phyloP scores from a whole-genome alignment of 2,329 filamentous ascomycete species.

The Colletotrichum musae region DNA sequence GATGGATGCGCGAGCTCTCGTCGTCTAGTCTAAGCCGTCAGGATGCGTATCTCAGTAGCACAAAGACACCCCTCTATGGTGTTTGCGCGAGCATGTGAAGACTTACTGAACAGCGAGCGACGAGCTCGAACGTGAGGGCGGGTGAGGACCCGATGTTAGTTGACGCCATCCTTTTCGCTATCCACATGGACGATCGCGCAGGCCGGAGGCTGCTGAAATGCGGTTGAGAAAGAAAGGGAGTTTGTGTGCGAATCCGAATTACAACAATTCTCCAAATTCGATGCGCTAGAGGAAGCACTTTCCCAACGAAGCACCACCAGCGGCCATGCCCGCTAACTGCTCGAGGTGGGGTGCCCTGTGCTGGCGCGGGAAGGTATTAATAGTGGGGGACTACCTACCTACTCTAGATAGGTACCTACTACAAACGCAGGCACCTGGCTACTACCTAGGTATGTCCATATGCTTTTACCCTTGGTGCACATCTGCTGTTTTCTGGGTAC shows the following conservation, averaged over 20 bases:
- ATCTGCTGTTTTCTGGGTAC: too few relatives aligned
- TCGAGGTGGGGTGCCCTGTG: constrained; percentile 11
- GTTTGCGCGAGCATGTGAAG: constrained; percentile 4
- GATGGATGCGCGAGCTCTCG: constrained; percentile 90
- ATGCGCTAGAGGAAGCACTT: constrained; percentile 32
- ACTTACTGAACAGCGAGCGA: constrained; percentile 85
- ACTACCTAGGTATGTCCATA: too few relatives aligned
- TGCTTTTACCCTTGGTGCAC: too few relatives aligned
- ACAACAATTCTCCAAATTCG: constrained; percentile 17
- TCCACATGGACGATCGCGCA: constrained; percentile 39
- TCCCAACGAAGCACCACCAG: constrained; percentile 1
- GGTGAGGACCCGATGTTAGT: constrained; percentile 68
- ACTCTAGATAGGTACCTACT: too few relatives aligned
- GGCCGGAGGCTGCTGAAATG: constrained; percentile 14
- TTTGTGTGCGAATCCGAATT: not conserved
- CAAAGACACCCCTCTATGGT: not conserved
- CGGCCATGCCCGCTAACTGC: not conserved
- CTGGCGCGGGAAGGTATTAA: too few relatives aligned
- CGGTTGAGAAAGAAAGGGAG: not conserved
- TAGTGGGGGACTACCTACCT: too few relatives aligned
- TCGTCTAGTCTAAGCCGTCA: constrained; percentile 73
- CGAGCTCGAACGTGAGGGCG: constrained; percentile 83
- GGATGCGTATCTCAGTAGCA: not conserved
- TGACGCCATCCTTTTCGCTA: constrained; percentile 61
- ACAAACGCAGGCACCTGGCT: too few relatives aligned